Base-by-base conservation (phyloP, 768 basidiomycete genomes). In the Mycena vulgaris region DNA sequence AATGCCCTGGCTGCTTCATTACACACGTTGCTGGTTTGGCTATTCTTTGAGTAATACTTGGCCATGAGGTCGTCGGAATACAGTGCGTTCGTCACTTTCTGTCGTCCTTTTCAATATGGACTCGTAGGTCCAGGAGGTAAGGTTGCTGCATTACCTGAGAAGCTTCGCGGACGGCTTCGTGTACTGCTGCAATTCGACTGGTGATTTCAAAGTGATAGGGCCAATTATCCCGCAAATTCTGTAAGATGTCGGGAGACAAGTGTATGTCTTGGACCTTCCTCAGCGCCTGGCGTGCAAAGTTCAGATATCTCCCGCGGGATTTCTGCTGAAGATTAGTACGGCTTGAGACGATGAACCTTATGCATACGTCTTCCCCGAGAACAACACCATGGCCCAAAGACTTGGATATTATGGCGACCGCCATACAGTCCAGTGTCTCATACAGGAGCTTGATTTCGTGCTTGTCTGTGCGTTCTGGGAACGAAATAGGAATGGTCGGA, bases 51-150 rank as follows among this genome's bases (percentile, higher is more conserved):
- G 45, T 68, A 68, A 21, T 49, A 68, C 5, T 56, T 17, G 48
- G 31, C 28, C 67, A 68, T 68, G 31, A 68, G 47, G 10, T n/a
- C 67, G 27, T 68, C 67, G 4, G 67, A 68, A 63, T 68, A 68
- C 30, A 68, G 45, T 13, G 33, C 60, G 17, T 63, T 35, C 21
- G 63, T 55, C 8, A 55, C 67, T 25, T 13, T 6, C 66, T 68
- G 52, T 2, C 0, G 13, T 25, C 33, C 7, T 8, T 28, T 5
- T 16, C 13, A 27, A 11, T 17, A 17, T 16, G 27, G 31, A 16
- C 28, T n/a, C 33, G 4, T 19, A 23, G 28, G 40, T 45, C 9
- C 5, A 27, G 25, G n/a, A n/a, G n/a, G n/a, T n/a, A n/a, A n/a
- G n/a, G n/a, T 3, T 23, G 5, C 10, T 8, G 27, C 27, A 11